Conservation (phyloP, 2,329 filamentous ascomycete species). For the Claviceps sp. region DNA sequence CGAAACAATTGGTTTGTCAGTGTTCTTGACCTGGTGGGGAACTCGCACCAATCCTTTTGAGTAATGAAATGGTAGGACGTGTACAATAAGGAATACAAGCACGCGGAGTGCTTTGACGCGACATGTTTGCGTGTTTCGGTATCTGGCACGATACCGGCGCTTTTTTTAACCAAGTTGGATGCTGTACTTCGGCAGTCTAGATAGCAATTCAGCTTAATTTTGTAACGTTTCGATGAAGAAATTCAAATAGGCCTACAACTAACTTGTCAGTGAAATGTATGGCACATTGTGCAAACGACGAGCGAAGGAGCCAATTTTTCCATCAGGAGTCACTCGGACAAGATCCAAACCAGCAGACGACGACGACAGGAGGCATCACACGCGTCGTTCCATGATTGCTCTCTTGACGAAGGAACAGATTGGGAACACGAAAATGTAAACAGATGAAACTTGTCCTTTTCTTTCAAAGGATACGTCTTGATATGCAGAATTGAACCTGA, state of each 20-base stretch:
- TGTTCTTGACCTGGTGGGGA: slow-evolving; percentile 96
- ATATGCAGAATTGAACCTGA: slow-evolving; percentile 19
- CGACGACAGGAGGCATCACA: too few species aligned
- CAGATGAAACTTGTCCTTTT: background rate
- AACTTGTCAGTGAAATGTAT: background rate
- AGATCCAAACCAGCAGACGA: too few species aligned
- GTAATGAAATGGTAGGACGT: slow-evolving; percentile 25
- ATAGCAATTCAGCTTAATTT: slow-evolving; percentile 1
- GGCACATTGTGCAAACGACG: background rate
- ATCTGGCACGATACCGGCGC: background rate
- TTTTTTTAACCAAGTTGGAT: background rate
- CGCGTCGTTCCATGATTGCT: background rate
- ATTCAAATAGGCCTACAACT: background rate
- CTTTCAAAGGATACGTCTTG: slow-evolving; percentile 1
- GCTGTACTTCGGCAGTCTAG: background rate
- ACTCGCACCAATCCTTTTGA: slow-evolving; percentile 88
- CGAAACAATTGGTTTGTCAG: slow-evolving; percentile 81
- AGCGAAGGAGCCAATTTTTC: too few species aligned
- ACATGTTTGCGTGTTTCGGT: background rate
- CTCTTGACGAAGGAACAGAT: background rate
- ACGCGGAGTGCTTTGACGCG: background rate
- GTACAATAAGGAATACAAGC: background rate
- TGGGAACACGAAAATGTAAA: background rate
- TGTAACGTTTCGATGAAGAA: background rate
- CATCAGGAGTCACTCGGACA: too few species aligned